A percentile compares a stretch with the other conserved stretches of the same genome.
phyloP scores from a whole-genome alignment of 2,329 filamentous ascomycete genomes.

The Aureobasidium sp. region DNA sequence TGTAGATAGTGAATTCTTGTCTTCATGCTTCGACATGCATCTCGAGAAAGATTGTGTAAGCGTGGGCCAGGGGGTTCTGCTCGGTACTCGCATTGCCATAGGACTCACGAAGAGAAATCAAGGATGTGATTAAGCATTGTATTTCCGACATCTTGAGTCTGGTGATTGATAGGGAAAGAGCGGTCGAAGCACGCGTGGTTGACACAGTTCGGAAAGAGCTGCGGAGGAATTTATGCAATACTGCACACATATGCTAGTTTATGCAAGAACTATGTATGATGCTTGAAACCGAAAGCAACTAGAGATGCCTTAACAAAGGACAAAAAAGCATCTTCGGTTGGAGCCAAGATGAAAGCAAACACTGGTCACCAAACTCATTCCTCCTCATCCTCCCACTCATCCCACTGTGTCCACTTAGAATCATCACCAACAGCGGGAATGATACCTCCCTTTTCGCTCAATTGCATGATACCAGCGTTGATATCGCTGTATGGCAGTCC shows the following conservation, averaged over 20 bases:
- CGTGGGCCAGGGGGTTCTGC: too few relatives aligned
- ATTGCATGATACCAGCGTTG: background rate
- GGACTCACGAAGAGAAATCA: too few relatives aligned
- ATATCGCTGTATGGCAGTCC: background rate
- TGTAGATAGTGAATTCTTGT: too few relatives aligned
- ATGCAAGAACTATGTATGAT: background rate
- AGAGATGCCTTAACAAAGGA: background rate
- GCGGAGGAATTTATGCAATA: background rate
- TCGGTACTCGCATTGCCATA: too few relatives aligned
- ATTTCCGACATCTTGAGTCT: background rate
- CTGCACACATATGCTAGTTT: background rate
- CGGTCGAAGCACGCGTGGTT: background rate
- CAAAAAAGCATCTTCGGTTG: background rate
- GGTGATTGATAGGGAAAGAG: background rate
- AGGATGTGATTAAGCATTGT: too few relatives aligned
- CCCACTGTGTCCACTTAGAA: background rate
- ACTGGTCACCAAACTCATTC: background rate
- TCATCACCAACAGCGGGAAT: background rate
- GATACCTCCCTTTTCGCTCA: background rate
- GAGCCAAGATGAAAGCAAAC: background rate
- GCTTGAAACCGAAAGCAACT: background rate
- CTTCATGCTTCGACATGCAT: too few relatives aligned
- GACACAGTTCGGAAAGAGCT: background rate
- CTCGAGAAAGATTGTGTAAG: too few relatives aligned
- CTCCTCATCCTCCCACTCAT: conserved; percentile 5